phyloP scores from a whole-genome alignment of 164 flowering plant species.

The Chimonanthus salicifolius region DNA sequence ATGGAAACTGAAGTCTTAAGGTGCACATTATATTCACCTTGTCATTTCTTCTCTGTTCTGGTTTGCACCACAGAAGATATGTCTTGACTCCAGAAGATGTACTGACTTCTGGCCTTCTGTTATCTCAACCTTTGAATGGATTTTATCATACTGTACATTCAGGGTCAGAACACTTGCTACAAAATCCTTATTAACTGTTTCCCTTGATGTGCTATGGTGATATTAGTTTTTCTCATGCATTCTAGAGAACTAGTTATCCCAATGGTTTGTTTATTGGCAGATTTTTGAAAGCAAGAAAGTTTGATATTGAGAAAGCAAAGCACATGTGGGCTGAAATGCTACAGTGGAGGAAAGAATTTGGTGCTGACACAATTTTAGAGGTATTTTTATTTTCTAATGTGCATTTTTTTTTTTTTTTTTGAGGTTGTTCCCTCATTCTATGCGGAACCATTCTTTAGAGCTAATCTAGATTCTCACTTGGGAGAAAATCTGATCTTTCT shows the following conservation, averaged over 20 bases:
- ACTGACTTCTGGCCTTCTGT: too few species aligned
- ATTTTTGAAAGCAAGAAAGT: constrained; percentile 76
- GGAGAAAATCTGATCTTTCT: neutral
- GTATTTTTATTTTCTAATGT: constrained; percentile 23
- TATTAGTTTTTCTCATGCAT: neutral
- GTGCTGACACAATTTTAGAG: constrained; percentile 64
- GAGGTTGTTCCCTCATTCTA: neutral
- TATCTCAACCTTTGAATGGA: neutral
- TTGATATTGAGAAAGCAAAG: constrained; percentile 68
- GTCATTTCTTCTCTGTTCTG: too few species aligned
- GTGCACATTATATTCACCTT: too few species aligned
- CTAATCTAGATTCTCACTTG: neutral
- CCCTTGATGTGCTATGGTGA: neutral
- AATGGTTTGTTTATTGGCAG: constrained; percentile 22
- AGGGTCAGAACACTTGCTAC: too few species aligned
- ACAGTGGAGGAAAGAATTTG: constrained; percentile 77
- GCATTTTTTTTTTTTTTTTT: too few species aligned
- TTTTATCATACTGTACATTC: neutral
- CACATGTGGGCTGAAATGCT: constrained; percentile 80
- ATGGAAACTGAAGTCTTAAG: too few species aligned
- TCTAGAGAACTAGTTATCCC: neutral
- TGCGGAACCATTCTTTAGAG: neutral
- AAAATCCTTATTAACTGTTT: neutral
- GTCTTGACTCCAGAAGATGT: too few species aligned
- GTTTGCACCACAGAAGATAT: too few species aligned